Percentiles rank a stretch among this genome's conserved stretches.
These are phyloP conservation scores for Glycyrrhiza uralensis DNA, from an alignment of 306 rosid species.

Conservation along the genomic window DNA sequence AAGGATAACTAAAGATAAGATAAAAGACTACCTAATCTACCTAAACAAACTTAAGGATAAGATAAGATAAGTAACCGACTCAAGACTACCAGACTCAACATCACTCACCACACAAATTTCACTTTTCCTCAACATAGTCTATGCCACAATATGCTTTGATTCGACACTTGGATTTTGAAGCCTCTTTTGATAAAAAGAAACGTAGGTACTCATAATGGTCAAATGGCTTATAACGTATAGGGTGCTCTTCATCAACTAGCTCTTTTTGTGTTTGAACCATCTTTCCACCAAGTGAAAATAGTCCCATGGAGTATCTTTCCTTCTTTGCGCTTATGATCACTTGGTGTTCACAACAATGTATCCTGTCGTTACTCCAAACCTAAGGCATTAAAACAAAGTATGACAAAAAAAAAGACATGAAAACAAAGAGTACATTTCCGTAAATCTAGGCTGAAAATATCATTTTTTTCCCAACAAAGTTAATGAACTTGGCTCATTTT, in stretches of 20 bases:
- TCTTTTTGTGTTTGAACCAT: conserved; percentile 20
- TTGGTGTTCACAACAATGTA: conserved; percentile 22
- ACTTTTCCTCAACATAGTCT: neutral
- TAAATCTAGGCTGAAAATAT: neutral
- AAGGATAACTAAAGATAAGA: too few relatives aligned
- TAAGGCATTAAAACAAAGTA: neutral
- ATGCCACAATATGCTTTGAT: conserved; percentile 35
- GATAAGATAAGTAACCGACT: too few relatives aligned
- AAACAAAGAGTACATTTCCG: neutral
- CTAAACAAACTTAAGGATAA: too few relatives aligned
- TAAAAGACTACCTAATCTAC: too few relatives aligned
- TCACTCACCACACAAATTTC: too few relatives aligned
- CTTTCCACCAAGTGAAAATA: conserved; percentile 23
- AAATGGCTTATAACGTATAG: conserved; percentile 26
- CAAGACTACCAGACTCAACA: too few relatives aligned
- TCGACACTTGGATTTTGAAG: conserved; percentile 9
- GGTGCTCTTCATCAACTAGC: conserved; percentile 36
- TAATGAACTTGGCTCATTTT: too few relatives aligned
- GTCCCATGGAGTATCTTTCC: conserved; percentile 32
- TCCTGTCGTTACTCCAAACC: conserved; percentile 40
- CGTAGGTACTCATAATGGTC: conserved; percentile 28
- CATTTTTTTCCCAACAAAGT: too few relatives aligned
- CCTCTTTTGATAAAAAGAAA: conserved; percentile 2
- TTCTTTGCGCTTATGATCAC: conserved; percentile 25
- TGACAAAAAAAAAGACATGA: too few relatives aligned